phyloP scores from a whole-genome alignment of 2,329 filamentous ascomycete species.

The Trichoderma aggressivum region DNA sequence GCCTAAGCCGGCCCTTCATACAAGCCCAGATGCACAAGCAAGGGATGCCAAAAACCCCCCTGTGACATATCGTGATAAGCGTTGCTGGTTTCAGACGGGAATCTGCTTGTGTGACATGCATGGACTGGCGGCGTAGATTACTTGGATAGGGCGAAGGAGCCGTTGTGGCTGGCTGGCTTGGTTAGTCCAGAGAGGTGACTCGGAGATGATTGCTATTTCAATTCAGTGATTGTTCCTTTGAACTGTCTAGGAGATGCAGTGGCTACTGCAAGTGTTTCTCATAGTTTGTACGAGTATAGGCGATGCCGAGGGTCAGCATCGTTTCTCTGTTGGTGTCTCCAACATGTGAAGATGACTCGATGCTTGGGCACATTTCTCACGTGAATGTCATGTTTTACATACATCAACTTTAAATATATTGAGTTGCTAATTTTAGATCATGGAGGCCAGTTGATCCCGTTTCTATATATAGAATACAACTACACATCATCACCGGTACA shows the following conservation, averaged over 20 bases:
- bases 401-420: background rate
- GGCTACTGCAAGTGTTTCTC: background rate
- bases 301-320: background rate
- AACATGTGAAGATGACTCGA: background rate
- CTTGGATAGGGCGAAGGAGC: background rate
- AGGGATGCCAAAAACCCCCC: background rate
- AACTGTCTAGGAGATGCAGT: background rate
- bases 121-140: background rate
- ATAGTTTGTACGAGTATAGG: background rate
- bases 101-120: background rate
- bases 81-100: background rate
- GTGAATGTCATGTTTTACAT: background rate
- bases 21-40: background rate
- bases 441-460: background rate
- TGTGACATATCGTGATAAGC: background rate
- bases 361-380: background rate
- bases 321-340: background rate
- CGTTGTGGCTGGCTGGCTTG: background rate
- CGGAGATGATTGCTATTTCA: background rate
- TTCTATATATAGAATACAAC: background rate
- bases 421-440: background rate
- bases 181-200: background rate
- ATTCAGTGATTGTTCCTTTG: background rate
- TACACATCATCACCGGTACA: background rate
- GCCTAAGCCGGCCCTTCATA: background rate